phyloP scores from a whole-genome alignment of 1,139 yeast genomes.

The Zygosaccharomyces pseudobailii region DNA sequence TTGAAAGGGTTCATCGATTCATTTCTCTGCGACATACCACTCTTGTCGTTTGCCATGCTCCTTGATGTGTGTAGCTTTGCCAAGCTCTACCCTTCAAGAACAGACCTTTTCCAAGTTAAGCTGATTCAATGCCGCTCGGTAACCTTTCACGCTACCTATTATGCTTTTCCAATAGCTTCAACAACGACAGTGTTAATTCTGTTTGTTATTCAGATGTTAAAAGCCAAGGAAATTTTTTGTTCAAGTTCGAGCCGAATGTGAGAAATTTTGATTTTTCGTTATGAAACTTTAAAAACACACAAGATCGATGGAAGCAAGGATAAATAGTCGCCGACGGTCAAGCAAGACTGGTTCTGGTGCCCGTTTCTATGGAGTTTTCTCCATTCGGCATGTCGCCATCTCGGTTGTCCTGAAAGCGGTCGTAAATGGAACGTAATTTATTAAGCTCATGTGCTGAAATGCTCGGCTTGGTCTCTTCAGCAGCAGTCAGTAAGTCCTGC shows the following conservation, averaged over 20 bases:
- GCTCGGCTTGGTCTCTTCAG: constrained; percentile 78
- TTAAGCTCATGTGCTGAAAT: constrained; percentile 67
- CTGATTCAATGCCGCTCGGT: not conserved
- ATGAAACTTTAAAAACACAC: not conserved
- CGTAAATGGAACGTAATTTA: constrained; percentile 62
- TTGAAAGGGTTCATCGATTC: constrained; percentile 19
- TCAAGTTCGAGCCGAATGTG: not conserved
- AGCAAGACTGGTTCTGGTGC: constrained; percentile 63
- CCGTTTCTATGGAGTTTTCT: constrained; percentile 72
- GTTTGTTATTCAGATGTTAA: not conserved
- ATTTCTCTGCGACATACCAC: constrained; percentile 5
- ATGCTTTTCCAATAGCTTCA: not conserved
- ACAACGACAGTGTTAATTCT: not conserved
- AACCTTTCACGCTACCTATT: not conserved
- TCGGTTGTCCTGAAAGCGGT: constrained; percentile 69
- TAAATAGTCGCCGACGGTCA: not conserved
- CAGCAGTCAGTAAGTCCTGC: constrained; percentile 57
- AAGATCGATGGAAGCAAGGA: not conserved
- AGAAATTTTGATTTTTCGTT: not conserved
- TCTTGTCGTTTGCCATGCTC: constrained; percentile 2
- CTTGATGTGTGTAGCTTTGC: not conserved
- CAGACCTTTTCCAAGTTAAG: not conserved
- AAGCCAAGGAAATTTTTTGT: not conserved
- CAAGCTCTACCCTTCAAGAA: not conserved
- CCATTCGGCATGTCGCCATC: constrained; percentile 92